These are phyloP conservation scores for Calonectria leucothoes DNA, from an alignment of 2,329 filamentous ascomycete genomes.

Conservation along the genomic window DNA sequence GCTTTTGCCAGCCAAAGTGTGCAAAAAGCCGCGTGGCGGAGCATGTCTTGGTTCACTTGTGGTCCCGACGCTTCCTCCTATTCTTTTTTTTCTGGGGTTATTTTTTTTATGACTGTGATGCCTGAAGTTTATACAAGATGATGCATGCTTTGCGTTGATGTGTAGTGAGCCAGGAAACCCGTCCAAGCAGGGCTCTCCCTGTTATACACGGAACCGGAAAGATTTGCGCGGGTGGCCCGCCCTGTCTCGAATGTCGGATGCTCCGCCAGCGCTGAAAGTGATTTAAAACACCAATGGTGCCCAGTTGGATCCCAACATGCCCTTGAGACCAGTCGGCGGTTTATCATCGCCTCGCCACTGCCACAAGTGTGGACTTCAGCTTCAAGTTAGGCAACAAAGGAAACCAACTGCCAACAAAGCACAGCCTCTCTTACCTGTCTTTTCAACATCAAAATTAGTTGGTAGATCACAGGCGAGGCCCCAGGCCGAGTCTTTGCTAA, in stretches of 20 bases:
- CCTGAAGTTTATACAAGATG: neutral
- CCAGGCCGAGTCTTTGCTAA: neutral
- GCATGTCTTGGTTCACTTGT: neutral
- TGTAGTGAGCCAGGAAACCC: neutral
- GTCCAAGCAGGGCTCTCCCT: constrained; percentile 2
- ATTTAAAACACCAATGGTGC: neutral
- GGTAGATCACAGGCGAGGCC: neutral
- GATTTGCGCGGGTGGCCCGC: neutral
- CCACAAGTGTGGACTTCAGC: neutral
- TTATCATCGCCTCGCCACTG: neutral
- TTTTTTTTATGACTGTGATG: neutral
- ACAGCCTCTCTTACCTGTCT: neutral
- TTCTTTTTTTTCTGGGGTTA: neutral
- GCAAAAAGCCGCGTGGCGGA: neutral
- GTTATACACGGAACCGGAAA: constrained; percentile 2
- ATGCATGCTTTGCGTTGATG: neutral
- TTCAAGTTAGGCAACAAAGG: neutral
- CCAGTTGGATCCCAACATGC: neutral
- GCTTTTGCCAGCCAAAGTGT: neutral
- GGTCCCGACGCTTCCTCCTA: neutral
- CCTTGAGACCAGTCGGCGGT: neutral
- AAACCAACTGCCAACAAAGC: neutral
- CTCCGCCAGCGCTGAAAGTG: neutral
- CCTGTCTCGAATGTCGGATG: neutral
- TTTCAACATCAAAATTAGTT: neutral